Conservation (phyloP, 345 rosid genomes). For the Atalantia buxifolia region DNA sequence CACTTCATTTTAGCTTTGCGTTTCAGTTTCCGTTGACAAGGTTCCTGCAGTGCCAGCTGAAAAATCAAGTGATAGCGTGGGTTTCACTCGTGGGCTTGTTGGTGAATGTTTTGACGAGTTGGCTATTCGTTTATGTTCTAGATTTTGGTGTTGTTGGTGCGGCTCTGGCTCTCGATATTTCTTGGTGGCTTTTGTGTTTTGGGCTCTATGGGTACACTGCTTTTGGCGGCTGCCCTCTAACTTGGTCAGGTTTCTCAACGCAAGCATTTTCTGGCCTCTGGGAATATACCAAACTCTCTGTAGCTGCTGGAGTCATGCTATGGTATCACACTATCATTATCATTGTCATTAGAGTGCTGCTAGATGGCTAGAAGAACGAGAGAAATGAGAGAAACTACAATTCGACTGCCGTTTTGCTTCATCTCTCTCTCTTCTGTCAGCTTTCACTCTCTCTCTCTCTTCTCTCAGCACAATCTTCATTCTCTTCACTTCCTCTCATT, state of each 20-base stretch:
- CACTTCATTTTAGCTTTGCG: slow-evolving; percentile 63
- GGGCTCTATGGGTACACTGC: slow-evolving; percentile 30
- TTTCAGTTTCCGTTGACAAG: slow-evolving; percentile 58
- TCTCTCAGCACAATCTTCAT: too few species aligned
- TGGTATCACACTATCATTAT: slow-evolving; percentile 30
- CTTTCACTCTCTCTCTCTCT: too few species aligned
- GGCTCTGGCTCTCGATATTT: slow-evolving; percentile 46
- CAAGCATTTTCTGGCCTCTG: slow-evolving; percentile 59
- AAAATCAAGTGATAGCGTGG: slow-evolving; percentile 47
- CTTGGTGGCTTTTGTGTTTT: slow-evolving; percentile 63
- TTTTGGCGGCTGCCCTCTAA: slow-evolving; percentile 53
- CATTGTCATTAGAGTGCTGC: background rate
- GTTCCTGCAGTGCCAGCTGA: slow-evolving; percentile 66
- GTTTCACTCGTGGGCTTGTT: slow-evolving; percentile 32
- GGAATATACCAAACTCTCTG: slow-evolving; percentile 63
- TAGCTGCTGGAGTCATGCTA: slow-evolving; percentile 75
- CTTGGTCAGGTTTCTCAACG: slow-evolving; percentile 61
- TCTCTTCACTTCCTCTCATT: too few species aligned
- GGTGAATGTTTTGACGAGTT: slow-evolving; percentile 45
- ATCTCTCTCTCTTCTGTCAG: too few species aligned
- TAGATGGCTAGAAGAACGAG: too few species aligned
- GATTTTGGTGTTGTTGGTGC: slow-evolving; percentile 59
- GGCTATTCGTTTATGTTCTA: slow-evolving; percentile 48
- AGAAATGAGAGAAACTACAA: too few species aligned
- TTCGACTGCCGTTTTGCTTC: too few species aligned